These are phyloP conservation scores for Sphaerulina vaccinii DNA, from an alignment of 2,329 filamentous ascomycete species.

Conservation along the genomic window DNA sequence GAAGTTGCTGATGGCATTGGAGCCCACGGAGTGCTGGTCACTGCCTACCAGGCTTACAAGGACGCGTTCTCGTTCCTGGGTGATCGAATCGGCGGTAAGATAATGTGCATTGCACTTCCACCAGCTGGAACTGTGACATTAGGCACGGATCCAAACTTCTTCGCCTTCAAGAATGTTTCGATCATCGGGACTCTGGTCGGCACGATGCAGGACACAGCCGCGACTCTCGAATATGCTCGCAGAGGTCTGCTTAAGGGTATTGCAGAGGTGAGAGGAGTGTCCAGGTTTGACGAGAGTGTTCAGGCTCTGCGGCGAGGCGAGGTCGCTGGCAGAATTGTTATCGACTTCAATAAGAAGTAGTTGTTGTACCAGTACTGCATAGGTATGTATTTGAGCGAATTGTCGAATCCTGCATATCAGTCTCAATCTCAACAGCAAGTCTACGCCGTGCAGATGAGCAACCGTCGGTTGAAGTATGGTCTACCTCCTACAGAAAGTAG, in stretches of 20 bases:
- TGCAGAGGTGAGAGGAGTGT: slow-evolving; percentile 49
- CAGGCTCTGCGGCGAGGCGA: slow-evolving; percentile 51
- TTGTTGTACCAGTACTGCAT: slow-evolving; percentile 52
- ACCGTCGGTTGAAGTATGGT: too few species aligned
- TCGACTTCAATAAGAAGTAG: slow-evolving; percentile 47
- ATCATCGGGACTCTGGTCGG: slow-evolving; percentile 45
- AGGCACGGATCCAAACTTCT: slow-evolving; percentile 35
- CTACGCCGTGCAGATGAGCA: too few species aligned
- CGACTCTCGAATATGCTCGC: slow-evolving; percentile 49
- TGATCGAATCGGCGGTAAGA: slow-evolving; percentile 47
- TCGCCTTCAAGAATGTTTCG: slow-evolving; percentile 36
- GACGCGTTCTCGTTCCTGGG: slow-evolving; percentile 46
- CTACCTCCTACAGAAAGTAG: too few species aligned
- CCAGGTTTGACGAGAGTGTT: slow-evolving; percentile 50
- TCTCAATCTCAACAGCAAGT: slow-evolving; percentile 52
- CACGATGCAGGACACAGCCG: slow-evolving; percentile 48
- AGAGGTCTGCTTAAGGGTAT: slow-evolving; percentile 52
- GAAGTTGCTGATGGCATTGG: slow-evolving; percentile 48
- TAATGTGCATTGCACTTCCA: slow-evolving; percentile 50
- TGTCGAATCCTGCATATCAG: slow-evolving; percentile 50
- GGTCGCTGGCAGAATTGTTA: slow-evolving; percentile 53
- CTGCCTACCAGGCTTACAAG: slow-evolving; percentile 32
- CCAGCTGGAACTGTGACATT: slow-evolving; percentile 36
- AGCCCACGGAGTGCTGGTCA: slow-evolving; percentile 45
- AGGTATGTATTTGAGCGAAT: slow-evolving; percentile 56